Evolutionary conservation across 106 monocot species (phyloP), one percentile per base, ranked within the genome.

Genomic region (Dendrobium officinale): DNA sequence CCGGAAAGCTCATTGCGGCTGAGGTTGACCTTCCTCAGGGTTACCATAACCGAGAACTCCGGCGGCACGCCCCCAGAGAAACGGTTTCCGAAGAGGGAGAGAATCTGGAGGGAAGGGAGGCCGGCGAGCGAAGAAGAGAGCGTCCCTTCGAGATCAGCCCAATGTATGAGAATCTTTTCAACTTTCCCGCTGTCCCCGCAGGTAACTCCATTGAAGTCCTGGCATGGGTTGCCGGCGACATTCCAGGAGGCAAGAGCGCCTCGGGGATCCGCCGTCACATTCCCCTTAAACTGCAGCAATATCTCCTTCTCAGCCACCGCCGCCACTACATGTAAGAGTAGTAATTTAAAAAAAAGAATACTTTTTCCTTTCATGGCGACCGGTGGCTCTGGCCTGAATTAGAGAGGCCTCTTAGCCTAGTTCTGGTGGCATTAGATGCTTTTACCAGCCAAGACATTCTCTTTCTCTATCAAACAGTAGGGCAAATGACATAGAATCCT

Each of bases 51-150:
- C 55, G 56, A 49, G 55, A 15, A 4, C 33, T 79, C 64, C 20
- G 84, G 44, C 26, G 92, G 98, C n/a, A 95, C 55, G 18, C 24
- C 75, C 41, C 98, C 95, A 73, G 88, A 79, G 76, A 95, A 79
- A 19, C 78, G n/a, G 85, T 98, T 91, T 2, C 83, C 79, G 82
- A 89, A 80, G 81, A 89, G 81, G 8, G 75, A 26, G 1, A 84
- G 81, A 9, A 84, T 55, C 42, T 16, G 82, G 79, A 99, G 10
- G 6, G 75, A 81, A 1, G 44, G 31, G 5, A 86, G 20, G 20
- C 59, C 7, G 51, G 84, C 84, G 37, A 26, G 11, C 54, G 86
- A 82, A 26, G 84, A 47, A 26, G 81, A 77, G 1, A 89, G 77
- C 78, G 19, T 42, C 66, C 77, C 75, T 9, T 84, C 55, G 49